Percentiles rank a stretch among this genome's conserved stretches.
Conservation (phyloP, 768 basidiomycete genomes). For the Trametopsis cervina region DNA sequence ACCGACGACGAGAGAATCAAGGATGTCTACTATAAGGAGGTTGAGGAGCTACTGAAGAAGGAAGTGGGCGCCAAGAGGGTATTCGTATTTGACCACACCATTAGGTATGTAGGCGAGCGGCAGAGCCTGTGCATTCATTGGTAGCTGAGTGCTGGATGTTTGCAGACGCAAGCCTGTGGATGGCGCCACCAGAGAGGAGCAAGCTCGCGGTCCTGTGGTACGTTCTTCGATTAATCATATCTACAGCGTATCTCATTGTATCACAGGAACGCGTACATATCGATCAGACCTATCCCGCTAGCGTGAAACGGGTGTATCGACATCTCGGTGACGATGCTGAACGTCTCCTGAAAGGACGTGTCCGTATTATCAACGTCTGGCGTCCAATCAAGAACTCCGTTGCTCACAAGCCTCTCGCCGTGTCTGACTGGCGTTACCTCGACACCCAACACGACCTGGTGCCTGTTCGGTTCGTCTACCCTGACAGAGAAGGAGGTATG, state of each 20-base stretch:
- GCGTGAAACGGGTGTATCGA: slow-evolving; percentile 29
- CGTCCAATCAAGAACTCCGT: slow-evolving; percentile 35
- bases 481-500: slow-evolving; percentile 26
- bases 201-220: slow-evolving; percentile 27
- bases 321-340: slow-evolving; percentile 36
- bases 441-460: slow-evolving; percentile 31
- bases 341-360: slow-evolving; percentile 32
- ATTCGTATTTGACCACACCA: slow-evolving; percentile 40
- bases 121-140: no score
- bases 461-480: slow-evolving; percentile 30
- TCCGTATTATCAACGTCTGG: slow-evolving; percentile 42
- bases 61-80: slow-evolving; percentile 32
- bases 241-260: neutral
- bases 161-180: slow-evolving; percentile 13
- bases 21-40: slow-evolving; percentile 34
- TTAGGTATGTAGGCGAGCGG: no score
- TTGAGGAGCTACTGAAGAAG: slow-evolving; percentile 34
- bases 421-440: slow-evolving; percentile 34
- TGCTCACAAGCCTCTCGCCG: slow-evolving; percentile 33
- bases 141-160: no score
- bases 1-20: slow-evolving; percentile 32
- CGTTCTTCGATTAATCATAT: slow-evolving; percentile 7
- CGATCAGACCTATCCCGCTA: slow-evolving; percentile 35
- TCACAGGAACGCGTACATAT: slow-evolving; percentile 35
- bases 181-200: slow-evolving; percentile 3